phyloP scores from a whole-genome alignment of 306 rosid genomes.

The Cucumis hystrix region DNA sequence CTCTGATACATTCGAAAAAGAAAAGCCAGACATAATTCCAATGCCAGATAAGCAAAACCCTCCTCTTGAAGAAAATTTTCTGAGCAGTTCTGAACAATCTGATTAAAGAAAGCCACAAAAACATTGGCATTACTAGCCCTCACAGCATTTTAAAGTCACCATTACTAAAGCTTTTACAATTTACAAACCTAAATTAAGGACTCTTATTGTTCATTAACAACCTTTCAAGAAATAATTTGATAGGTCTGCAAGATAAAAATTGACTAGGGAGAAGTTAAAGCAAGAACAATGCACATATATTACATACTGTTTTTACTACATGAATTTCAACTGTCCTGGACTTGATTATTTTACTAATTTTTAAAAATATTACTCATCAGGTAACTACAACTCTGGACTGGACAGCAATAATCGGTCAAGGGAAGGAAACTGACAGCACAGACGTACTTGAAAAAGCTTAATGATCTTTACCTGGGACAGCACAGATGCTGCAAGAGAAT shows the following conservation, averaged over 20 bases:
- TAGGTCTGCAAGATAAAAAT: neutral
- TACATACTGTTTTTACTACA: neutral
- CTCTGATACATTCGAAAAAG: conserved; percentile 40
- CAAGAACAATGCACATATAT: neutral
- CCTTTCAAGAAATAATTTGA: neutral
- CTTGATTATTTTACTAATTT: neutral
- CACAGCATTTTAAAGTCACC: neutral
- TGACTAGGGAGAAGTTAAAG: neutral
- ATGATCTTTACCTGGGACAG: conserved; percentile 57
- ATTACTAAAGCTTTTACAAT: neutral
- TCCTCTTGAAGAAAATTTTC: conserved; percentile 42
- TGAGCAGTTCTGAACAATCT: conserved; percentile 85
- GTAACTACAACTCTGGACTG: neutral
- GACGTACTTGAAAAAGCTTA: neutral
- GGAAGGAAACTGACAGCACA: neutral
- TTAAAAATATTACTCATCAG: neutral
- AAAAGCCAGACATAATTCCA: conserved; percentile 66
- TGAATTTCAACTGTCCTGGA: neutral
- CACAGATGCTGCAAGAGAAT: conserved; percentile 56
- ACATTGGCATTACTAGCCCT: neutral
- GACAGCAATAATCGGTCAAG: neutral
- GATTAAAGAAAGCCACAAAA: conserved; percentile 21
- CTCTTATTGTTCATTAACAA: neutral
- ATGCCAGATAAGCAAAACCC: conserved; percentile 40
- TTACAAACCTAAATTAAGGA: neutral